Conservation (phyloP, 148 eudicot species). For the Rhododendron henanense region DNA sequence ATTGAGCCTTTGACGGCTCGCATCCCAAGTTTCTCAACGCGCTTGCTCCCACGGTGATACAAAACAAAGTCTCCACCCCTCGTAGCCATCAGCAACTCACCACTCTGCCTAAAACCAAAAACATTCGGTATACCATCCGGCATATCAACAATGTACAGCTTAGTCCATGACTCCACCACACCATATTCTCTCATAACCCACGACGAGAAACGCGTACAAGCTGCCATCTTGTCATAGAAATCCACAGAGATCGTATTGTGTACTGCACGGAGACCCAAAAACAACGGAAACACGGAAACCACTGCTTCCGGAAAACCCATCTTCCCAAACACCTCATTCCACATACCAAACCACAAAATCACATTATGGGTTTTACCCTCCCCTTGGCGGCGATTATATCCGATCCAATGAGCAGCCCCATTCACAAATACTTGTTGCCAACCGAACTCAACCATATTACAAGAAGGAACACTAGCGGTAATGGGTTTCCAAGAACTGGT, state of each 20-base stretch:
- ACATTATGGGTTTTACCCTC: neutral
- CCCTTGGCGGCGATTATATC: neutral
- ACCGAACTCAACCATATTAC: neutral
- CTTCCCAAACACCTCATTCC: slow-evolving; percentile 20
- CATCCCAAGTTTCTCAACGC: slow-evolving; percentile 19
- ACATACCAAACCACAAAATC: slow-evolving; percentile 27
- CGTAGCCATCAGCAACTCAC: neutral
- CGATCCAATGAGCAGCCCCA: slow-evolving; percentile 33
- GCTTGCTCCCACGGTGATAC: slow-evolving; percentile 18
- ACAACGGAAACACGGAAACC: neutral
- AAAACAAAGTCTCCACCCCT: slow-evolving; percentile 21
- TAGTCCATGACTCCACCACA: slow-evolving; percentile 29
- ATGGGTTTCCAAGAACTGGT: slow-evolving; percentile 13
- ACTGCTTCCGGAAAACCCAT: slow-evolving; percentile 17
- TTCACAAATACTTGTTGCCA: slow-evolving; percentile 9
- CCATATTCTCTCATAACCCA: slow-evolving; percentile 36
- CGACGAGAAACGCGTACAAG: slow-evolving; percentile 16
- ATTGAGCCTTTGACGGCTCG: slow-evolving; percentile 17
- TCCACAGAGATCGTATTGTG: neutral
- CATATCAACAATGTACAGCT: slow-evolving; percentile 11
- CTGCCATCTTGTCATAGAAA: slow-evolving; percentile 6
- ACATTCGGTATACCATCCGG: neutral
- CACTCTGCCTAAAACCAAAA: neutral
- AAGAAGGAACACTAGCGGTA: neutral
- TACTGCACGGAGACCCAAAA: neutral